Percentiles rank a stretch among this genome's conserved stretches.
These are phyloP conservation scores for Linum tenue DNA, from an alignment of 345 rosid genomes.

Conservation along the genomic window DNA sequence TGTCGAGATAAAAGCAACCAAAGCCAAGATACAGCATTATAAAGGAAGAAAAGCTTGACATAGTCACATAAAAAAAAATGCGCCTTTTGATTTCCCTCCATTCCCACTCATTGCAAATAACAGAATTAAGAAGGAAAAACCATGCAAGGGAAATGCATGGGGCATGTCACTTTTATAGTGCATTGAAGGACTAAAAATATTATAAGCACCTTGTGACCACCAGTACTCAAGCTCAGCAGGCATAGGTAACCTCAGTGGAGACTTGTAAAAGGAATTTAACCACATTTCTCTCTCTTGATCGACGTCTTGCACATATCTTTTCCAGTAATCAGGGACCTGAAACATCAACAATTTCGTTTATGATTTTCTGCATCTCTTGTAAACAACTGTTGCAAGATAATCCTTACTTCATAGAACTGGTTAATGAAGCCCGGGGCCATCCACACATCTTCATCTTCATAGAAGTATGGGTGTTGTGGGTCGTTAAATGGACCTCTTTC, in stretches of 20 bases:
- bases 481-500: slow-evolving; percentile 79
- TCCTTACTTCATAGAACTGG: slow-evolving; percentile 66
- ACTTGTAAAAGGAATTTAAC: slow-evolving; percentile 89
- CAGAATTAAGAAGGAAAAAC: not conserved
- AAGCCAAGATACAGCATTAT: too few relatives aligned
- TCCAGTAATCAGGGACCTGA: slow-evolving; percentile 93
- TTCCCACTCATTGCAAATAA: not conserved
- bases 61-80: not conserved
- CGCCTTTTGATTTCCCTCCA: too few relatives aligned
- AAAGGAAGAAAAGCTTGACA: not conserved
- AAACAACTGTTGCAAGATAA: slow-evolving; percentile 6
- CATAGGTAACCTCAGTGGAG: slow-evolving; percentile 88
- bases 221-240: slow-evolving; percentile 94
- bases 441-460: slow-evolving; percentile 93
- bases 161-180: not conserved
- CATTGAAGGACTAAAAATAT: not conserved
- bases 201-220: slow-evolving; percentile 61
- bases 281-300: slow-evolving; percentile 91
- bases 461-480: slow-evolving; percentile 88
- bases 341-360: slow-evolving; percentile 14
- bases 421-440: slow-evolving; percentile 96
- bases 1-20: too few relatives aligned
- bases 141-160: not conserved
- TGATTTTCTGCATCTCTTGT: slow-evolving; percentile 10
- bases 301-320: slow-evolving; percentile 70